Evolutionary conservation across 2,329 filamentous ascomycete genomes (phyloP).

Genomic region (Dendrostoma leiphaemia): DNA sequence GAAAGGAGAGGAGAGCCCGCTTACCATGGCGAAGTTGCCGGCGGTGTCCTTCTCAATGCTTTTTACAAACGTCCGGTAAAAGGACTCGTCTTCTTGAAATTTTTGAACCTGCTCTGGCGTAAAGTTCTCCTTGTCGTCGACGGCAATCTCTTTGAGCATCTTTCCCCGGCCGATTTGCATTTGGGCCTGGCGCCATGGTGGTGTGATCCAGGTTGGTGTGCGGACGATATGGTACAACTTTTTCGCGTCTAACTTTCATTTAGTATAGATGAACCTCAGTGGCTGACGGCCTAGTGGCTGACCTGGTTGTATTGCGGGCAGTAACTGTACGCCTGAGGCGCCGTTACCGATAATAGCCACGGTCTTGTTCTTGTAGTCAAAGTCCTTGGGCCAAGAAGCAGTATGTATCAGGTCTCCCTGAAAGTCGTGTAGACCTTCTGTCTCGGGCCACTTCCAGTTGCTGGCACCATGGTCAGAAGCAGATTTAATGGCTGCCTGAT

Average conservation of each 20-base stretch:
- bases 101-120: slow-evolving; percentile 41
- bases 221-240: slow-evolving; percentile 39
- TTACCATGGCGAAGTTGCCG: slow-evolving; percentile 40
- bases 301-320: slow-evolving; percentile 48
- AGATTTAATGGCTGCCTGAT: background rate
- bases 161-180: slow-evolving; percentile 34
- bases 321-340: slow-evolving; percentile 52
- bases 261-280: background rate
- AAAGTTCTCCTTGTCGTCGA: slow-evolving; percentile 43
- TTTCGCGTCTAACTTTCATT: slow-evolving; percentile 26
- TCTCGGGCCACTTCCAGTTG: slow-evolving; percentile 52
- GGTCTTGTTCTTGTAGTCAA: slow-evolving; percentile 47
- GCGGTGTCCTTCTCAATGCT: slow-evolving; percentile 44
- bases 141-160: slow-evolving; percentile 36
- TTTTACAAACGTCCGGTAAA: slow-evolving; percentile 46
- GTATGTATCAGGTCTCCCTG: slow-evolving; percentile 51
- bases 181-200: slow-evolving; percentile 33
- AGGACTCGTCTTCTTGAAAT: slow-evolving; percentile 43
- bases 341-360: slow-evolving; percentile 58
- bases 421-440: slow-evolving; percentile 44
- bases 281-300: slow-evolving; percentile 8
- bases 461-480: slow-evolving; percentile 25
- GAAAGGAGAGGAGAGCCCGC: too few relatives aligned
- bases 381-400: slow-evolving; percentile 49
- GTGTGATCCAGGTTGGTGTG: slow-evolving; percentile 40